Evolutionary conservation across 352 stramenopile species (phyloP), one percentile per base, ranked within the genome.

Genomic region (Peronospora farinosa): DNA sequence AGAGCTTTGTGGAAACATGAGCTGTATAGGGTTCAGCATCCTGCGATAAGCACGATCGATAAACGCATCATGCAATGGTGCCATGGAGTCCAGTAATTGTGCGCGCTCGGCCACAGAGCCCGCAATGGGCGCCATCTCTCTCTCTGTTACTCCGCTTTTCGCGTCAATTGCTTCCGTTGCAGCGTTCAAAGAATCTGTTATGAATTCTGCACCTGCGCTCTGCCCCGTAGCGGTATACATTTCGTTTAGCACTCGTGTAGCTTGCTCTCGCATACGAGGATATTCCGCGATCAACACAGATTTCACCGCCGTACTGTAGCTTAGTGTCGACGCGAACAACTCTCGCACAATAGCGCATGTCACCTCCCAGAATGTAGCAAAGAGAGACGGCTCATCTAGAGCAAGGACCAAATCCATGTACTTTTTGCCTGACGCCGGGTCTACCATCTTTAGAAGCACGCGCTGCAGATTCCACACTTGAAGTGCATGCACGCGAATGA

Each of bases 401-500:
- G 78, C 63, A 15, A 92, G 68, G 6, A 94, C 77, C 35, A 90
- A 33, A 36, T 88, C 77, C 17, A 91, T 48, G 46, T 88, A 92
- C 38, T 60, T 75, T 40, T 69, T 68, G 9, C 62, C 55, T 9
- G 71, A 69, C 19, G 40, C 39, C 7, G 67, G 30, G 19, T 86
- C 78, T 12, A 72, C 32, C 72, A 91, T 86, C 57, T 92, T 91
- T 6, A 72, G 47, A n/a, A 94, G 67, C 33, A 92, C 81, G n/a
- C 79, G 80, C 63, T 94, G 74, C 21, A 94, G 51, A 58, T 89
- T 91, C 83, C 83, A 94, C 19, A 94, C 79, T 63, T 92, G 77
- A 0, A 94, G 51, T 15, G 81, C 79, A 51, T 88, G 69, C 0
- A 65, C 44, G 12, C 78, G 78, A 10, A 92, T 68, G 21, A 63